Base-by-base conservation (phyloP, 2,329 filamentous ascomycete genomes). In the Nothomitra cinnamomea region DNA sequence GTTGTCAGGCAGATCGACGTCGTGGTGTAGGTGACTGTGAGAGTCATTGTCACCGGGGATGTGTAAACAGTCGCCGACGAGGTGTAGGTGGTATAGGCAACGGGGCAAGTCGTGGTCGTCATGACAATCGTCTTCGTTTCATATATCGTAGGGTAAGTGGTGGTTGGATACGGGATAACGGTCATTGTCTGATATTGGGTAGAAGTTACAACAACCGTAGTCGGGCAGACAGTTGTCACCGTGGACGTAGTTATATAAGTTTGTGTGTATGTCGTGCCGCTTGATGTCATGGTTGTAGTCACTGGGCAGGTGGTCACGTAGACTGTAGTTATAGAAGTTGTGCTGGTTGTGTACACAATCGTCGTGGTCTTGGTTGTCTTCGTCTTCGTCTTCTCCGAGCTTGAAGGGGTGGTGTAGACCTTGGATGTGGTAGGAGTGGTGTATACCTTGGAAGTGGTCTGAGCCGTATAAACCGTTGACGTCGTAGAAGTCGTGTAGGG, bases 171-270 rank as follows among this genome's bases (percentile, higher is more conserved):
- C 4, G 28, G 28, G 28, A 32, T 10, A 32, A 32, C 28, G 10
- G 28, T 32, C 28, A 41, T 21, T 32, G 28, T 32, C 28, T 32
- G 28, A 32, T 32, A 32, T 10, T 32, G 28, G 5, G 52, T 53
- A 21, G 52, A 42, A n/a, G 52, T 38, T 6, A 53, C 22, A n/a
- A 28, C 41, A 40, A 55, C 35, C 6, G 35, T 36, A 32, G 32
- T 55, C 13, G 53, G 40, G 32, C 25, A 32, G 25, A 51, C 36
- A 38, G 45, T 35, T 1, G 45, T 51, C 53, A 24, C 41, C 21
- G n/a, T 60, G 53, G 67, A 71, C 49, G 70, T 71, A 1, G 72
- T 71, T 13, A 67, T 70, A 57, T 70, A 73, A 4, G 66, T 69
- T 3, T 64, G 64, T 1, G 67, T 65, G 52, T 68, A 65, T 6